Base-by-base conservation (phyloP, 2,329 filamentous ascomycete species). In the Paraconiothyrium brasiliense region DNA sequence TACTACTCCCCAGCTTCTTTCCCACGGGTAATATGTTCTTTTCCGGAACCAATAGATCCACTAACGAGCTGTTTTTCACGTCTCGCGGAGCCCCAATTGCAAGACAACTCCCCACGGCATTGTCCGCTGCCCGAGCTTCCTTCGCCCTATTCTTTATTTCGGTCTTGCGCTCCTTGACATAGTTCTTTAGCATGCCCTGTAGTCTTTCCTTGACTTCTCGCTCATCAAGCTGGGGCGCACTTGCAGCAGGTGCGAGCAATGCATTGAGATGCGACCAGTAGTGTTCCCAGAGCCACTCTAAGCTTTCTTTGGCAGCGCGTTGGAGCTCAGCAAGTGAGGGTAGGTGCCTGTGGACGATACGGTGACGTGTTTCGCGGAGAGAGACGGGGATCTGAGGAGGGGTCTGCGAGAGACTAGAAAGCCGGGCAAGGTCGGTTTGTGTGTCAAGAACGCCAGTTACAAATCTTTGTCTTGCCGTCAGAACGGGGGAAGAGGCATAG, bases 311-410 rank as follows among this genome's bases (percentile, higher is more conserved):
- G 1, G 90, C 87, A 1, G 91, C 91, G 39, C 85, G 84, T 56
- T 92, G 87, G 64, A 97, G 82, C 65, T 92, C 89, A 11, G 86
- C 84, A 57, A 97, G 82, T 1, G 90, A 89, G 0, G 94, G 94
- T 59, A 97, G 82, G 74, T 93, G 91, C 77, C 96, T 92, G 77
- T 98, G 94, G 44, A 93, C 96, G 47, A 92, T 92, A 80, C 96
- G 92, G 77, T 97, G 94, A 49, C 94, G 87, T 61, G 96, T 83
- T 82, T 97, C 93, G 57, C 97, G 93, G 78, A 97, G 96, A 87
- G 89, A 62, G 90, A 90, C 27, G 72, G 75, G 13, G 70, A 64
- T 64, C 34, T 71, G 67, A 2, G 65, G 68, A 13, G 66, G 66
- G 2, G 41, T 13, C 22, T 44, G 39, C 69, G 63, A 2, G 66